These are phyloP conservation scores for Plasmodium blacklocki DNA, from an alignment of 169 alveolate genomes.

Conservation along the genomic window DNA sequence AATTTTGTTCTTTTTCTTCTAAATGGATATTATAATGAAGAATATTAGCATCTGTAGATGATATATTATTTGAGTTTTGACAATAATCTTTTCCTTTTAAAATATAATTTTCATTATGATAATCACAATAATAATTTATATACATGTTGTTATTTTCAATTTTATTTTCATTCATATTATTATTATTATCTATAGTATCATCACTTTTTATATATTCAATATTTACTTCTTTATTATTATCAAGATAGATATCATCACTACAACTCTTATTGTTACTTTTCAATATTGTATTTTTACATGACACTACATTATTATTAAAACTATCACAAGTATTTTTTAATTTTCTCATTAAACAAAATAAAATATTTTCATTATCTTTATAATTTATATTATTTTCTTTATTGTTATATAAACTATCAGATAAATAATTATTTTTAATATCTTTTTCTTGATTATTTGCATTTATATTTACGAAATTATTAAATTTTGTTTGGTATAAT, in stretches of 20 bases:
- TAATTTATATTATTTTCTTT: conserved; percentile 1
- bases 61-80: too few relatives aligned
- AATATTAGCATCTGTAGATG: too few relatives aligned
- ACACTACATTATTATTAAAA: not conserved
- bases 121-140: conserved; percentile 29
- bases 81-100: too few relatives aligned
- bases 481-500: too few relatives aligned
- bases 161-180: not conserved
- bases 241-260: not conserved
- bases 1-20: not conserved
- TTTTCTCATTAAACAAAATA: not conserved
- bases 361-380: conserved; percentile 4
- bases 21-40: too few relatives aligned
- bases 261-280: not conserved
- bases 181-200: not conserved
- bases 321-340: not conserved
- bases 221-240: conserved; percentile 1
- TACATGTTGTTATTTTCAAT: not conserved
- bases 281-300: not conserved
- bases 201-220: conserved; percentile 1
- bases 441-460: not conserved
- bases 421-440: not conserved
- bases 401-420: not conserved
- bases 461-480: too few relatives aligned
- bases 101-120: conserved; percentile 3